A percentile compares a stretch with the other conserved stretches of the same genome.
These are phyloP conservation scores for Hirsutella thompsonii DNA, from an alignment of 2,329 filamentous ascomycete species.

Conservation along the genomic window DNA sequence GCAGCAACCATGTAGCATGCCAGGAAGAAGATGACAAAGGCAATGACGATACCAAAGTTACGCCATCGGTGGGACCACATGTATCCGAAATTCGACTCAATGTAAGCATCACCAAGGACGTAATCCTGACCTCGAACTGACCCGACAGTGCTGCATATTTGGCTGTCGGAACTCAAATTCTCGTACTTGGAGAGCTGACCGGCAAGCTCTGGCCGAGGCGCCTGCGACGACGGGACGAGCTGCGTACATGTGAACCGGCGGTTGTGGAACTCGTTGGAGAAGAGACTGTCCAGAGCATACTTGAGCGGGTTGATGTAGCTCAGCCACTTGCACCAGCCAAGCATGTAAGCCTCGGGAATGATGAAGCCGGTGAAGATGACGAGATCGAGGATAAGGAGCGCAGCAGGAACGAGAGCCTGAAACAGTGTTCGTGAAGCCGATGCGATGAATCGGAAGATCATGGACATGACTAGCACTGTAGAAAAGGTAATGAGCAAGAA, in stretches of 20 bases:
- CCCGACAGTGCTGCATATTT: conserved; percentile 48
- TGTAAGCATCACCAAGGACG: conserved; percentile 47
- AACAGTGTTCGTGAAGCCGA: conserved; percentile 59
- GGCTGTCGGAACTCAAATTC: conserved; percentile 22
- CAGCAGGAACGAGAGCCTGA: conserved; percentile 48
- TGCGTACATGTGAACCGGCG: conserved; percentile 42
- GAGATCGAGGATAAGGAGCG: conserved; percentile 49
- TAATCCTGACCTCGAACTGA: conserved; percentile 34
- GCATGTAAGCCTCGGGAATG: conserved; percentile 55
- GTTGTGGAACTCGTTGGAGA: conserved; percentile 70
- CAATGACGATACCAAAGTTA: conserved; percentile 58
- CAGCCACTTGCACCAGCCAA: conserved; percentile 72
- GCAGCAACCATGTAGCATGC: conserved; percentile 48
- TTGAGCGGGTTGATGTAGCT: conserved; percentile 68
- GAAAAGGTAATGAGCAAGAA: conserved; percentile 67
- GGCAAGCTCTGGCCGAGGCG: neutral
- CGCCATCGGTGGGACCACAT: conserved; percentile 49
- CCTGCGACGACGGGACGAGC: conserved; percentile 27
- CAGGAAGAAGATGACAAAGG: conserved; percentile 50
- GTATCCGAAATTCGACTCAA: conserved; percentile 43
- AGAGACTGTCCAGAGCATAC: conserved; percentile 69
- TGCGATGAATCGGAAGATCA: conserved; percentile 76
- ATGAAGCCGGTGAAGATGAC: conserved; percentile 62
- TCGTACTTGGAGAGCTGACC: conserved; percentile 9
- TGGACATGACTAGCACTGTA: conserved; percentile 67